Base-by-base conservation (phyloP, 2,329 filamentous ascomycete genomes). In the Pseudocercospora crystallina region DNA sequence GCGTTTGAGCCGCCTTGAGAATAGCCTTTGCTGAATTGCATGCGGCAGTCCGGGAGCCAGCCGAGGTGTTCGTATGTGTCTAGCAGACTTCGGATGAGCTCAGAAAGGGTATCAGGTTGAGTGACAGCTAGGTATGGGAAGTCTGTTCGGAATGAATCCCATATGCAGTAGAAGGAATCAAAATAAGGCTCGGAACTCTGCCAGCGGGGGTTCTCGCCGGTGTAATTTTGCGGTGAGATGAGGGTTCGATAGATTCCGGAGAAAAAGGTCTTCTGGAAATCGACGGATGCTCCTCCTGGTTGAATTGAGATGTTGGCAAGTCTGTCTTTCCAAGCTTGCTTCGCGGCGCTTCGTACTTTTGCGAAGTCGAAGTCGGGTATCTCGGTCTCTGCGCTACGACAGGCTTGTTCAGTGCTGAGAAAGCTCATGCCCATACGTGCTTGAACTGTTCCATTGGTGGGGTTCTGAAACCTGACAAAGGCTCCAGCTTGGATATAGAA, bases 351-450 rank as follows among this genome's bases (percentile, higher is more conserved):
- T 1, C 75, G 72, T 1, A 81, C 75, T 1, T 61, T 65, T 0
- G 80, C 72, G 51, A 89, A 87, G 60, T 85, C 78, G 45, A 80
- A 86, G n/a, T 79, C 69, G 0, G 85, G 81, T 12, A 88, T 84
- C 58, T 90, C 86, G 0, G 61, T 68, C 64, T 88, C 82, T 0
- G 82, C 86, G 62, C 84, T 86, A 5, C 73, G 63, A 60, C 86
- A 90, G 1, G 86, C 86, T 65, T 83, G 80, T 0, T 78, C 73
- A 2, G 73, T 71, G 63, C 81, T 86, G 57, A 89, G 80, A 64
- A 87, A 86, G 56, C 85, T 89, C 8, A 87, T 71, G 0, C 85
- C 85, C 8, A 86, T 81, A n/a, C 86, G 79, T 11, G 78, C 84
- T 5, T 78, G 67, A 11, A 89, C 75, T 4, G 40, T 54, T 5